Percentiles rank a stretch among this genome's conserved stretches.
Conservation (phyloP, 257 asterid species). For the Nicotiana obtusifolia region DNA sequence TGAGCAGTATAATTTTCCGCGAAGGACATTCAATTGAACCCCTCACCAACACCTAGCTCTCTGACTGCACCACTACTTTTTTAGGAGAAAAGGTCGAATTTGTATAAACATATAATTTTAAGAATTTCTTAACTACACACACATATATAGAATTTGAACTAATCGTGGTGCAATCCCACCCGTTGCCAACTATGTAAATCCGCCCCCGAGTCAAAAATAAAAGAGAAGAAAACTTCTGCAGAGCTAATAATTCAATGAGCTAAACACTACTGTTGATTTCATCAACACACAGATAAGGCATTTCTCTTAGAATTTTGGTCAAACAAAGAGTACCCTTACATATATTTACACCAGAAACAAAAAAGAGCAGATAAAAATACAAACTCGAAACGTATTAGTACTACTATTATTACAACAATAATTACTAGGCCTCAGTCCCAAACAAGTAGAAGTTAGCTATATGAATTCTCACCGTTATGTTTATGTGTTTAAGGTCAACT, state of each 20-base stretch:
- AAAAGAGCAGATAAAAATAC: slow-evolving; percentile 17
- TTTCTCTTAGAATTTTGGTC: neutral
- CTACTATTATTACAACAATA: too few relatives aligned
- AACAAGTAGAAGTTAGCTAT: too few relatives aligned
- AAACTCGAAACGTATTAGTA: slow-evolving; percentile 5
- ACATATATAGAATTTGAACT: neutral
- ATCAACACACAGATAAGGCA: neutral
- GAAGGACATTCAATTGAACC: too few relatives aligned
- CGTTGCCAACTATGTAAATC: neutral
- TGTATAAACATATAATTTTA: neutral
- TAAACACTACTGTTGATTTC: neutral
- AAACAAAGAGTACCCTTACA: neutral
- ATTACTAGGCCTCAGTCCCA: too few relatives aligned
- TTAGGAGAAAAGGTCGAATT: neutral
- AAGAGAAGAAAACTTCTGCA: neutral
- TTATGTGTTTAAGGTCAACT: too few relatives aligned
- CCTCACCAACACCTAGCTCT: too few relatives aligned
- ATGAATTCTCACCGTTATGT: too few relatives aligned
- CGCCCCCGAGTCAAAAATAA: neutral
- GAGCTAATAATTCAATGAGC: neutral
- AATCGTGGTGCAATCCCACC: neutral
- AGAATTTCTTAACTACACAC: neutral
- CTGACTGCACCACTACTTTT: neutral
- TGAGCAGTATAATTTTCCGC: too few relatives aligned
- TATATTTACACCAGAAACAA: neutral